phyloP scores from a whole-genome alignment of 495 filamentous ascomycete species.

The Talaromyces nanjingensis region DNA sequence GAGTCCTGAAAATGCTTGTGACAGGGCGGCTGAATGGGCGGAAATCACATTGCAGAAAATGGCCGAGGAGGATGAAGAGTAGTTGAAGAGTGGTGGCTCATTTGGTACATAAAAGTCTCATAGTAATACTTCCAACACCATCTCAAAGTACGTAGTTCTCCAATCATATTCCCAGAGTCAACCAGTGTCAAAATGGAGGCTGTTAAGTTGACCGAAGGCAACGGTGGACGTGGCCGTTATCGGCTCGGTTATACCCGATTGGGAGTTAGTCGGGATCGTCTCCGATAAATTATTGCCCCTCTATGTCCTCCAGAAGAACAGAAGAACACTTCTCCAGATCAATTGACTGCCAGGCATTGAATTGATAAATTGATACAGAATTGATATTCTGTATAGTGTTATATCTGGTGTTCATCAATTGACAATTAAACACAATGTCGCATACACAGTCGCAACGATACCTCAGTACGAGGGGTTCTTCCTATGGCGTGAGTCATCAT shows the following conservation, averaged over 20 bases:
- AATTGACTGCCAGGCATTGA: not conserved
- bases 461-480: slow-evolving; percentile 72
- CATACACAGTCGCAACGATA: slow-evolving; percentile 58
- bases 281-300: not conserved
- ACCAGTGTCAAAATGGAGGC: too few species aligned
- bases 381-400: not conserved
- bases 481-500: slow-evolving; percentile 57
- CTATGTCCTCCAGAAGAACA: not conserved
- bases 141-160: too few species aligned
- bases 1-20: slow-evolving; percentile 57
- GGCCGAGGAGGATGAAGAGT: slow-evolving; percentile 42
- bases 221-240: slow-evolving; percentile 25
- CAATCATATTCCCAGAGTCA: not conserved
- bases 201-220: too few species aligned
- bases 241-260: not conserved
- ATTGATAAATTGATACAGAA: not conserved
- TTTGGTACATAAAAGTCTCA: not conserved
- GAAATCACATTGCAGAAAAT: slow-evolving; percentile 51
- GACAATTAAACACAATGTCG: not conserved
- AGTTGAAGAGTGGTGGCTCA: not conserved
- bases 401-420: not conserved
- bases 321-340: slow-evolving; percentile 24
- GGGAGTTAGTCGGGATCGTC: not conserved
- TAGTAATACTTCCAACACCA: too few species aligned
- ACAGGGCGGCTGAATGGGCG: slow-evolving; percentile 48